Evolutionary conservation across 2,329 filamentous ascomycete genomes (phyloP), one percentile per base, ranked within the genome.

Genomic region (Colletotrichum viniferum): DNA sequence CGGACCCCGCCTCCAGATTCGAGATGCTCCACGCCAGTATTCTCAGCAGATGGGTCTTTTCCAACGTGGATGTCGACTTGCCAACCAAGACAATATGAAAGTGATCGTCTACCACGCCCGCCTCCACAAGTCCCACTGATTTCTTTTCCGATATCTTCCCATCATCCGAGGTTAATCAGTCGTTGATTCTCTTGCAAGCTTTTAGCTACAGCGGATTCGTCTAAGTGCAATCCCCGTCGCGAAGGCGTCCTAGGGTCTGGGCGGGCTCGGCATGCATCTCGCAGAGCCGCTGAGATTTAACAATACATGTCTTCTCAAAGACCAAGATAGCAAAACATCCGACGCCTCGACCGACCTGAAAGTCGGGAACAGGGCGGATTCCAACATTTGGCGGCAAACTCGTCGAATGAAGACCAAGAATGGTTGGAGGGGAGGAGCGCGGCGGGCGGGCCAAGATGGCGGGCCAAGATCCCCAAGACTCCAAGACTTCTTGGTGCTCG

Each of bases 1-100:
- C 69, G 21, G 69, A 73, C 62, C 73, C 69, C 69, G 73, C 63
- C 62, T 73, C 63, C 69, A 18, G 36, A 58, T 56, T 56, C 26
- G 24, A 48, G 16, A 12, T n/a, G n/a, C 21, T 61, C 67, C 43
- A 68, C 71, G 32, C n/a, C 61, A 34, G 32, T 16, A 2, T 34
- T 7, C n/a, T 38, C 14, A n/a, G 13, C 28, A n/a, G 13, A 69
- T 12, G 38, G 68, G 43, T 3, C 43, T 21, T 21, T 52, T 52
- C 43, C 1, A 52, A 52, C 43, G 43, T 21, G 43, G 43, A 24
- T 52, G 43, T 52, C 43, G 43, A 52, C 12, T 21, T 52, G 10
- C n/a, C 10, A 52, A 52, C n/a, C n/a, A 21, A 48, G 10, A 4
- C 43, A 7, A 52, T 7, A 7, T 52, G n/a, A 52, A 21, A 13